Percentiles rank a stretch among this genome's conserved stretches.
These are phyloP conservation scores for Hysterangium stoloniferum DNA, from an alignment of 768 basidiomycete species.

Conservation along the genomic window DNA sequence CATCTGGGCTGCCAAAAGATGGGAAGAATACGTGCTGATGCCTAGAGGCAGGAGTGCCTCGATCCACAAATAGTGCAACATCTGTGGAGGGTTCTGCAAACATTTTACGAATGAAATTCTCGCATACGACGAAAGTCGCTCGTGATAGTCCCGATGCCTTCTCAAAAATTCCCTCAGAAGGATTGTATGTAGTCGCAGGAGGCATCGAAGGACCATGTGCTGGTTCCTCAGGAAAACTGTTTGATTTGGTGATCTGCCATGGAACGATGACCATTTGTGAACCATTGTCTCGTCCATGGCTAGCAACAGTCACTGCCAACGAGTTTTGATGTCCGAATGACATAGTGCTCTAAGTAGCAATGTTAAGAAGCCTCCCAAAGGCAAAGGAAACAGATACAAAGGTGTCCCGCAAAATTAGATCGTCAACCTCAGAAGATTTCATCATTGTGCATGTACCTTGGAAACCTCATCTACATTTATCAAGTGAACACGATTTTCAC, in stretches of 20 bases:
- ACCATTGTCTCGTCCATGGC: conserved; percentile 46
- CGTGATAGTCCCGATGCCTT: conserved; percentile 39
- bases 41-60: conserved; percentile 36
- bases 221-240: neutral
- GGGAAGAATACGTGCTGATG: conserved; percentile 71
- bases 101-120: conserved; percentile 78
- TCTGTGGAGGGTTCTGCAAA: conserved; percentile 67
- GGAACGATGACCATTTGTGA: conserved; percentile 79
- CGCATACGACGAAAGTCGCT: conserved; percentile 51
- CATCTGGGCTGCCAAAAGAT: conserved; percentile 94
- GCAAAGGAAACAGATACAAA: conserved; percentile 68
- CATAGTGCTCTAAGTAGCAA: conserved; percentile 61
- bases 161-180: conserved; percentile 77
- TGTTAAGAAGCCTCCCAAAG: conserved; percentile 62
- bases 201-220: neutral
- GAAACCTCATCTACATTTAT: conserved; percentile 62
- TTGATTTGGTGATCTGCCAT: conserved; percentile 64
- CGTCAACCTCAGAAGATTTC: conserved; percentile 68
- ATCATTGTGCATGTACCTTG: conserved; percentile 77
- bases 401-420: conserved; percentile 62
- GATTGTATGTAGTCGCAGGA: conserved; percentile 42
- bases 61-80: conserved; percentile 82
- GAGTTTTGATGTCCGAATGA: conserved; percentile 71
- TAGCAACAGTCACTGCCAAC: conserved; percentile 57
- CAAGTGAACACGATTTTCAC: conserved; percentile 64